A percentile compares a stretch with the other conserved stretches of the same genome.
Evolutionary conservation across 768 basidiomycete genomes (phyloP).

Genomic region (Collybia nuda): DNA sequence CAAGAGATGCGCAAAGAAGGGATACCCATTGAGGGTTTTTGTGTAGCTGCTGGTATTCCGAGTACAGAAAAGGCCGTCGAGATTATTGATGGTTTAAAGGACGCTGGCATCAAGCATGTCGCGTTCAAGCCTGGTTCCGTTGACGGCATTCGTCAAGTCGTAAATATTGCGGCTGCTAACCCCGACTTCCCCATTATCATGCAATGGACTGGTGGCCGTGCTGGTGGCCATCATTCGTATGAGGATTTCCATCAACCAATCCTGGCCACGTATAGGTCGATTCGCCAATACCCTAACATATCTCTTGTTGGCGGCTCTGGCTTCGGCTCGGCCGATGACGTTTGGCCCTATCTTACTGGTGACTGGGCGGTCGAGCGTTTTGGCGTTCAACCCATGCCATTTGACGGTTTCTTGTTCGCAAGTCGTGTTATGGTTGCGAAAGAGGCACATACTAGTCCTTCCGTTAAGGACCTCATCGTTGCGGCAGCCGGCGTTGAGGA

Average conservation of each 20-base stretch:
- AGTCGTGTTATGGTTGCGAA: conserved; percentile 99
- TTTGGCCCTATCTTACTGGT: conserved; percentile 96
- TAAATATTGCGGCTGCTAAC: conserved; percentile 92
- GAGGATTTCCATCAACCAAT: conserved; percentile 99
- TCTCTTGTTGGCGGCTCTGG: conserved; percentile 92
- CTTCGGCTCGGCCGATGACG: conserved; percentile 91
- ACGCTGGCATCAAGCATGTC: conserved; percentile 91
- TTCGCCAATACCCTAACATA: conserved; percentile 88
- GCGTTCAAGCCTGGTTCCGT: conserved; percentile 98
- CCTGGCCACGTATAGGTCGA: conserved; percentile 83
- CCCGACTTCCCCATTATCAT: conserved; percentile 96
- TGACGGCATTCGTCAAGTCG: conserved; percentile 95
- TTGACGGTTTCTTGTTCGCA: conserved; percentile 95
- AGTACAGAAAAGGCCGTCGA: conserved; percentile 96
- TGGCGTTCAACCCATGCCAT: conserved; percentile 93
- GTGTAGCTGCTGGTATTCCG: conserved; percentile 96
- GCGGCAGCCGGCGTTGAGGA: conserved; percentile 92
- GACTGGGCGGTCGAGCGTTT: conserved; percentile 88
- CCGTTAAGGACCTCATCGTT: conserved; percentile 96
- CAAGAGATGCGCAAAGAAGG: conserved; percentile 97
- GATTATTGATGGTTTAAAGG: conserved; percentile 82
- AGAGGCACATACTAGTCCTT: conserved; percentile 93
- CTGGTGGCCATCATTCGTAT: conserved; percentile 97
- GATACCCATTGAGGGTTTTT: conserved; percentile 96
- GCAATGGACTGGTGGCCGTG: conserved; percentile 99